A percentile compares a stretch with the other conserved stretches of the same genome.
Evolutionary conservation across 1,284 basidiomycete species (phyloP).

Genomic region (Apiotrichum laibachii): DNA sequence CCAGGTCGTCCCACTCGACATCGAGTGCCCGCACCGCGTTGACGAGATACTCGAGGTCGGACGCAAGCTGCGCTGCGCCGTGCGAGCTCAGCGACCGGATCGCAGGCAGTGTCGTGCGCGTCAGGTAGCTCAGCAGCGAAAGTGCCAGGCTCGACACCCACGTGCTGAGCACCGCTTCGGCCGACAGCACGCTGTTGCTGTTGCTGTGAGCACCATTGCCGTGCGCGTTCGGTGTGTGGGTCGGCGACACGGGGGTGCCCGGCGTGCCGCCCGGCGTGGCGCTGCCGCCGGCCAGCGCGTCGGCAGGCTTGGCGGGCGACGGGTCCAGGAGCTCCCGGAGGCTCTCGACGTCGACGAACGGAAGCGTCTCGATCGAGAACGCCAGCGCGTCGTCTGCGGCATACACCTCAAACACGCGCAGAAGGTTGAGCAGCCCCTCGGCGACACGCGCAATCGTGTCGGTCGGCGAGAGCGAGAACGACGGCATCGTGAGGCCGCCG

Average conservation of each 20-base stretch:
- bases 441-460: slow-evolving; percentile 83
- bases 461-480: slow-evolving; percentile 87
- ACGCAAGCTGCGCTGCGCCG: slow-evolving; percentile 79
- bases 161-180: slow-evolving; percentile 76
- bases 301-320: slow-evolving; percentile 43
- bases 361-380: slow-evolving; percentile 80
- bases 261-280: slow-evolving; percentile 3
- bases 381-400: slow-evolving; percentile 86
- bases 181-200: slow-evolving; percentile 41
- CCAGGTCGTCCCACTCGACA: slow-evolving; percentile 72
- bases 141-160: slow-evolving; percentile 88
- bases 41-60: slow-evolving; percentile 81
- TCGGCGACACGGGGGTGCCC: slow-evolving; percentile 8
- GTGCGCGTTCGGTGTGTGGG: no score
- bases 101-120: slow-evolving; percentile 60
- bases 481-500: slow-evolving; percentile 75
- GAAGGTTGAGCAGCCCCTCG: slow-evolving; percentile 88
- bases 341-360: slow-evolving; percentile 63
- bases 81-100: slow-evolving; percentile 61
- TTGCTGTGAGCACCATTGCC: slow-evolving; percentile 18
- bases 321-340: slow-evolving; percentile 51
- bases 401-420: slow-evolving; percentile 89
- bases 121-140: slow-evolving; percentile 70
- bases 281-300: slow-evolving; percentile 12
- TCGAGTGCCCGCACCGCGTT: slow-evolving; percentile 90